A percentile compares a stretch with the other conserved stretches of the same genome.
Conservation (phyloP, 2,329 filamentous ascomycete species). For the Trematosphaeria pertusa region DNA sequence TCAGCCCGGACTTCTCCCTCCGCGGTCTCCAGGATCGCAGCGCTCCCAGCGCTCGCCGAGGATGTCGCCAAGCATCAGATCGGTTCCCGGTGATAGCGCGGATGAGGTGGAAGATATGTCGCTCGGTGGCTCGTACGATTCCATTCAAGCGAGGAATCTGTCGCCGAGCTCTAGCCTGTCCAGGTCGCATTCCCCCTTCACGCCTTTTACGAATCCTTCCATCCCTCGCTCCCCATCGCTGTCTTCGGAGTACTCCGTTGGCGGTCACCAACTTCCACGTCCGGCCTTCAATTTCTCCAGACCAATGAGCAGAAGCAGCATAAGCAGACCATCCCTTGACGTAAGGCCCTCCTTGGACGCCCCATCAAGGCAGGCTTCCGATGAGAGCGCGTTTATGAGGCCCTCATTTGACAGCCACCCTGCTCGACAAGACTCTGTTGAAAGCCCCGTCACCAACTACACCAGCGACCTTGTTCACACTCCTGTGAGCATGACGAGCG, state of each 20-base stretch:
- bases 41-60: slow-evolving; percentile 40
- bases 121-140: slow-evolving; percentile 66
- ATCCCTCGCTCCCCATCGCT: slow-evolving; percentile 81
- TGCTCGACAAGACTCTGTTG: slow-evolving; percentile 49
- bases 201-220: slow-evolving; percentile 64
- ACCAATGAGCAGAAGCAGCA: slow-evolving; percentile 83
- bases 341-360: slow-evolving; percentile 43
- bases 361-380: slow-evolving; percentile 44
- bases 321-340: slow-evolving; percentile 62
- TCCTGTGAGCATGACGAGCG: slow-evolving; percentile 75
- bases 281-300: slow-evolving; percentile 94
- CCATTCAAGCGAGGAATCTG: slow-evolving; percentile 74
- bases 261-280: slow-evolving; percentile 64
- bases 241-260: slow-evolving; percentile 78
- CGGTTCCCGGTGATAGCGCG: slow-evolving; percentile 60
- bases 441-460: slow-evolving; percentile 64
- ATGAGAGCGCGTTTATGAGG: slow-evolving; percentile 44
- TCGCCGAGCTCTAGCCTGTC: slow-evolving; percentile 74
- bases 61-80: slow-evolving; percentile 54
- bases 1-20: slow-evolving; percentile 45
- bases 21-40: slow-evolving; percentile 48
- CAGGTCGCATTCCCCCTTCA: slow-evolving; percentile 66
- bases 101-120: slow-evolving; percentile 74
- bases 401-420: slow-evolving; percentile 49
- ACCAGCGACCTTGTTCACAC: slow-evolving; percentile 72